Evolutionary conservation across 495 filamentous ascomycete genomes (phyloP).

Genomic region (Amniculicola lignicola): DNA sequence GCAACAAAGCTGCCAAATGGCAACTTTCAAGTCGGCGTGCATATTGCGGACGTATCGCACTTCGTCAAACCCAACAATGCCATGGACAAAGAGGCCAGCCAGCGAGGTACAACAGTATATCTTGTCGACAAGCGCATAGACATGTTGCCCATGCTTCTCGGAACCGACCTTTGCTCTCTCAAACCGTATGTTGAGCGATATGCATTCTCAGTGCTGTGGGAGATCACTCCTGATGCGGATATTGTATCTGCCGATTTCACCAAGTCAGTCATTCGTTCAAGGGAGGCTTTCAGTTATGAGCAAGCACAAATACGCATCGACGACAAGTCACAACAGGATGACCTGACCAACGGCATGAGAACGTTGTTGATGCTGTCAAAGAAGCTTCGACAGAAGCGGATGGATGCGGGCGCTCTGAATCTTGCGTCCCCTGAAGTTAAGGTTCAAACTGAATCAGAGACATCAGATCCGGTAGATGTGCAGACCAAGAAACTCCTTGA

Average conservation of each 20-base stretch:
- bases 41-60: constrained; percentile 97
- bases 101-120: constrained; percentile 94
- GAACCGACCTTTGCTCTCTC: constrained; percentile 92
- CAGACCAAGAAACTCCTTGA: constrained; percentile 91
- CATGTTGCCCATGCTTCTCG: constrained; percentile 94
- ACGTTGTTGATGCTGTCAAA: constrained; percentile 83
- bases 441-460: constrained; percentile 89
- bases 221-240: constrained; percentile 79
- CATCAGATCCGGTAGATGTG: constrained; percentile 92
- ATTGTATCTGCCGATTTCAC: constrained; percentile 80
- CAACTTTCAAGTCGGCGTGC: constrained; percentile 95
- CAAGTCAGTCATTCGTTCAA: constrained; percentile 96
- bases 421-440: constrained; percentile 93
- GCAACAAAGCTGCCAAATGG: constrained; percentile 81
- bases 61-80: constrained; percentile 96
- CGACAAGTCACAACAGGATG: constrained; percentile 77
- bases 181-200: constrained; percentile 98
- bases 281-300: constrained; percentile 97
- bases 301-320: constrained; percentile 92
- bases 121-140: constrained; percentile 98
- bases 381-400: constrained; percentile 90
- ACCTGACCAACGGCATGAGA: constrained; percentile 87
- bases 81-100: constrained; percentile 92
- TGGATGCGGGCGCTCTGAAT: constrained; percentile 92
- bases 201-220: constrained; percentile 94